These are phyloP conservation scores for Trichodelitschia bisporula DNA, from an alignment of 495 filamentous ascomycete genomes.

Conservation along the genomic window DNA sequence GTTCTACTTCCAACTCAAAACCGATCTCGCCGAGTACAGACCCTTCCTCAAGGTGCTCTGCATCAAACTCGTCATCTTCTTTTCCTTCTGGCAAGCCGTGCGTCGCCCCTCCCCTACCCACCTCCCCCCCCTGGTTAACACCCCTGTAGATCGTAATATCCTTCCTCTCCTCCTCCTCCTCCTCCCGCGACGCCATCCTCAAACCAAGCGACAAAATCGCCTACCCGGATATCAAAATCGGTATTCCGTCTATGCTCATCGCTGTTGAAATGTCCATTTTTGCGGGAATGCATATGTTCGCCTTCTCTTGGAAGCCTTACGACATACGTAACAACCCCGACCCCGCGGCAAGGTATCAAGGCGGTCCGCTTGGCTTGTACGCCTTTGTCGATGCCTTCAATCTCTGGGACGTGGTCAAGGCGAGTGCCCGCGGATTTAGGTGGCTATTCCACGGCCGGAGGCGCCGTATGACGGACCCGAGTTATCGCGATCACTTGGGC, in stretches of 20 bases:
- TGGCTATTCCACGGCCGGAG: slow-evolving; percentile 61
- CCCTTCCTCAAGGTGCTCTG: slow-evolving; percentile 68
- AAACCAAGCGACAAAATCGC: slow-evolving; percentile 33
- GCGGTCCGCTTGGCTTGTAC: slow-evolving; percentile 34
- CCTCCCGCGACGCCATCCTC: slow-evolving; percentile 33
- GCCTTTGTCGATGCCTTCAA: slow-evolving; percentile 56
- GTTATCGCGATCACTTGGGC: slow-evolving; percentile 18
- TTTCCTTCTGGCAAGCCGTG: slow-evolving; percentile 77
- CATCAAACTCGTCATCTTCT: slow-evolving; percentile 86
- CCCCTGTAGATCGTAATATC: too few species aligned
- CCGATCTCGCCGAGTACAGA: slow-evolving; percentile 38
- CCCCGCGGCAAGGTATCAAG: slow-evolving; percentile 20
- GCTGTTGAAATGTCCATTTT: slow-evolving; percentile 82
- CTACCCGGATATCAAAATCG: slow-evolving; percentile 54
- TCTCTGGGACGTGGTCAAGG: slow-evolving; percentile 62
- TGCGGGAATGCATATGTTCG: slow-evolving; percentile 52
- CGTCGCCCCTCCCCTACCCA: slow-evolving; percentile 4
- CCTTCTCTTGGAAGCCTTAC: slow-evolving; percentile 58
- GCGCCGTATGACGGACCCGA: slow-evolving; percentile 24
- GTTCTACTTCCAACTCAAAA: slow-evolving; percentile 57
- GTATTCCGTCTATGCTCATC: slow-evolving; percentile 53
- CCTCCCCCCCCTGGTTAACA: too few species aligned
- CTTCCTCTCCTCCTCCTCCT: slow-evolving; percentile 3
- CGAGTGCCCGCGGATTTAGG: slow-evolving; percentile 45
- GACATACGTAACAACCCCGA: slow-evolving; percentile 10